Conservation (phyloP, 2,329 filamentous ascomycete species). For the Clarireedia hainanense region DNA sequence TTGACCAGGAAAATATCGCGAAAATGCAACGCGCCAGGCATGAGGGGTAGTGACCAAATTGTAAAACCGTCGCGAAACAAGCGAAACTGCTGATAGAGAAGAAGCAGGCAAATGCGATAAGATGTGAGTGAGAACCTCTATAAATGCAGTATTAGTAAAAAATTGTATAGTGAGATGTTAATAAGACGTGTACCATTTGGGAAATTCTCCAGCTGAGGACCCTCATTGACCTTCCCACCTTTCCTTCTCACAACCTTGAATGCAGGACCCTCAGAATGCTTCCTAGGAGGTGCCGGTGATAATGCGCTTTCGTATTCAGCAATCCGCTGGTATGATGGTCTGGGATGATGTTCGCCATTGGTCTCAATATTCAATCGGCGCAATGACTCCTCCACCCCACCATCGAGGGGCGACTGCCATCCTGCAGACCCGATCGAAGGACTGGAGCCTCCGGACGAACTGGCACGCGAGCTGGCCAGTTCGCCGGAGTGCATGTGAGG, state of each 20-base stretch:
- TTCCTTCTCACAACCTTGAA: constrained; percentile 49
- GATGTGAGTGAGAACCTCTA: constrained; percentile 88
- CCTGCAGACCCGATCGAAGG: constrained; percentile 17
- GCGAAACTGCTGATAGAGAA: constrained; percentile 71
- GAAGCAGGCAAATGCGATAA: constrained; percentile 83
- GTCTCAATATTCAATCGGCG: constrained; percentile 41
- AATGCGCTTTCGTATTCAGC: constrained; percentile 54
- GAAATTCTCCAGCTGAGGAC: constrained; percentile 41
- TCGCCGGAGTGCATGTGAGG: constrained; percentile 34
- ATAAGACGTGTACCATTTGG: constrained; percentile 62
- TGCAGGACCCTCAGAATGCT: constrained; percentile 35
- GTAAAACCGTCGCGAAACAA: constrained; percentile 85
- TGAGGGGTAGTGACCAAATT: constrained; percentile 81
- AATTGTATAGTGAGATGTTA: neutral
- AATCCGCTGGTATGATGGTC: constrained; percentile 38
- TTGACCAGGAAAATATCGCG: constrained; percentile 79
- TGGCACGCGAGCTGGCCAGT: constrained; percentile 27
- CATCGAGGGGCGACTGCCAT: constrained; percentile 24
- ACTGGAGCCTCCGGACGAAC: constrained; percentile 12
- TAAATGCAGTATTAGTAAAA: constrained; percentile 19
- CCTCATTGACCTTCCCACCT: constrained; percentile 19
- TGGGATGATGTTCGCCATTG: constrained; percentile 23
- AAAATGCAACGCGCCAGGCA: constrained; percentile 88
- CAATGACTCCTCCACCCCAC: constrained; percentile 42
- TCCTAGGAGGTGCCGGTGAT: constrained; percentile 38